These are phyloP conservation scores for Fragilariopsis cylindrus DNA, from an alignment of 108 stramenopile genomes.

Conservation along the genomic window DNA sequence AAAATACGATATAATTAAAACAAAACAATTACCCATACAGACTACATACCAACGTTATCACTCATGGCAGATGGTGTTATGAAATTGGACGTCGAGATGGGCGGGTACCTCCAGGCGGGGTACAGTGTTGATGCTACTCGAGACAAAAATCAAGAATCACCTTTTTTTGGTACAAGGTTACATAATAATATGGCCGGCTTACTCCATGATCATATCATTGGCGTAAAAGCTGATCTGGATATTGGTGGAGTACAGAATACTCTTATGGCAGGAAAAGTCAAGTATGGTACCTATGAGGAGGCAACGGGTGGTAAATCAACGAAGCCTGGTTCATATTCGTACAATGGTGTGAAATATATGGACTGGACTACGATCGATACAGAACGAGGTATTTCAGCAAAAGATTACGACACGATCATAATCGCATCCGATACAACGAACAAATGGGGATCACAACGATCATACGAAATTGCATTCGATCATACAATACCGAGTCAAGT, in stretches of 20 bases:
- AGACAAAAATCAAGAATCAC: conserved; percentile 2
- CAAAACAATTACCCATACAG: conserved; percentile 12
- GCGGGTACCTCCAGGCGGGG: conserved; percentile 15
- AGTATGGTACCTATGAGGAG: conserved; percentile 21
- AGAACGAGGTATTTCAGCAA: conserved; percentile 13
- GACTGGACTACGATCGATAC: conserved; percentile 17
- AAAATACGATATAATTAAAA: background rate
- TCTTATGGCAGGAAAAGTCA: conserved; percentile 15
- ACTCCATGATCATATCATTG: conserved; percentile 15
- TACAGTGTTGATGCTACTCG: background rate
- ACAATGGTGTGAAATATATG: conserved; percentile 21
- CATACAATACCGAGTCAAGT: conserved; percentile 3
- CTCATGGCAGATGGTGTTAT: conserved; percentile 17
- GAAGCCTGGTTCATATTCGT: background rate
- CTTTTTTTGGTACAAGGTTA: conserved; percentile 2
- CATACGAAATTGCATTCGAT: conserved; percentile 13
- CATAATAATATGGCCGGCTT: conserved; percentile 10
- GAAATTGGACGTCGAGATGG: conserved; percentile 11
- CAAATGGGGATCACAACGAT: conserved; percentile 13
- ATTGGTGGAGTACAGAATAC: conserved; percentile 9
- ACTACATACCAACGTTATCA: conserved; percentile 10
- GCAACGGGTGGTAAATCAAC: conserved; percentile 7
- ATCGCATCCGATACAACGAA: conserved; percentile 2
- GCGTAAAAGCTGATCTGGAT: conserved; percentile 17
- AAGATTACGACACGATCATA: conserved; percentile 13